Evolutionary conservation across 1,284 basidiomycete species (phyloP), one percentile per base, ranked within the genome.

Genomic region (Xerocomus amazonicus): DNA sequence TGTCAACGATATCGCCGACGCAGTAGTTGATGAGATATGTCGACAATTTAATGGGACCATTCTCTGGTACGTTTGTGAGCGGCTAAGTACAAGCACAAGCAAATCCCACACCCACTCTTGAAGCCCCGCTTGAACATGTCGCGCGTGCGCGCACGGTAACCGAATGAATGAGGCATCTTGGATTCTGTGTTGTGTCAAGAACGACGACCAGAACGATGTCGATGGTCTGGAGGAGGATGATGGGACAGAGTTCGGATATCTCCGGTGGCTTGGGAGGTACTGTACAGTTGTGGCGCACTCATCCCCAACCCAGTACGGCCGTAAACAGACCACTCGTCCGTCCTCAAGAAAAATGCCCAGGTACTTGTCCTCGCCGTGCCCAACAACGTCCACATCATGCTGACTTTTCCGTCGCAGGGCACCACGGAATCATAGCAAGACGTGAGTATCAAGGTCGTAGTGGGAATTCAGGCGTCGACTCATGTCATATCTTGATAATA

Each of bases 61-160:
- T 87, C 70, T 97, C 93, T 95, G 70, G 38, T 60, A 39, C 48
- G 16, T 45, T 45, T 44, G 53, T 57, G n/a, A 61, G 61, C 48
- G 60, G 57, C 48, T 57, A 45, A 26, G 14, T 26, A 33, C 32
- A 43, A 4, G 14, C 36, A 56, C 6, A 28, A 23, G 34, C 32
- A 13, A 10, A 0, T 0, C 26, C 45, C 13, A 37, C 40, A 28
- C 79, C 64, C 70, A 93, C 92, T 83, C 82, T 95, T 95, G 87
- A 97, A 96, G 68, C 85, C 87, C 77, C 90, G 81, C 84, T 90
- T 94, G 90, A 99, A 99, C 92, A 99, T 97, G 80, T 97, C 80
- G 84, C 96, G 94, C 83, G 96, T 98, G 66, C 96, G 93, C 87
- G 95, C 95, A 72, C 95, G 87, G 83, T 96, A 92, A 93, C 96